These are phyloP conservation scores for Lachnellula arida DNA, from an alignment of 2,329 filamentous ascomycete genomes.

Conservation along the genomic window DNA sequence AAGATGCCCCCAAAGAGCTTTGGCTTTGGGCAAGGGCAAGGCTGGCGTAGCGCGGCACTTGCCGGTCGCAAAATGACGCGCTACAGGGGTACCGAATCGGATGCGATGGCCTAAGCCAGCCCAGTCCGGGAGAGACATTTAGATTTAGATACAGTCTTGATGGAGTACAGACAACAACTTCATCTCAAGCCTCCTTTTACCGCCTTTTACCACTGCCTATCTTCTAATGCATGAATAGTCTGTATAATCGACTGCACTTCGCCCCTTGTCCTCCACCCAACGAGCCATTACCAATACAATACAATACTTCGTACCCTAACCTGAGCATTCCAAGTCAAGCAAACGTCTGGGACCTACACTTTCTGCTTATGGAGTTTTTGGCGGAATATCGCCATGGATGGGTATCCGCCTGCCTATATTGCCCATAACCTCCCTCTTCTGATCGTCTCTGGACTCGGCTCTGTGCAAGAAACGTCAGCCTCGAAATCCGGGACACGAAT, in stretches of 20 bases:
- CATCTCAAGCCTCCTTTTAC: not conserved
- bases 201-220: not conserved
- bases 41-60: not conserved
- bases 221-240: not conserved
- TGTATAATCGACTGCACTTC: not conserved
- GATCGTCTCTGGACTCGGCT: constrained; percentile 70
- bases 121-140: not conserved
- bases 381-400: constrained; percentile 57
- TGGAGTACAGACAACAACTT: not conserved
- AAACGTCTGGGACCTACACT: not conserved
- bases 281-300: not conserved
- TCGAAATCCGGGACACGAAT: constrained; percentile 48
- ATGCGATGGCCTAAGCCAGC: not conserved
- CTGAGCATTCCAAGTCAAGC: not conserved
- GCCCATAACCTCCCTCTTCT: constrained; percentile 83
- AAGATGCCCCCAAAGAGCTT: not conserved
- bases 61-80: not conserved
- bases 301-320: not conserved
- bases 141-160: not conserved
- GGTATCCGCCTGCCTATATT: constrained; percentile 73
- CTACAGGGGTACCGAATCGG: not conserved
- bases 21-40: not conserved
- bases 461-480: constrained; percentile 35
- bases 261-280: not conserved
- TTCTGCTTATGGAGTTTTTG: constrained; percentile 27